Conservation (phyloP, 1,139 yeast species). For the Zygoascus sp. region DNA sequence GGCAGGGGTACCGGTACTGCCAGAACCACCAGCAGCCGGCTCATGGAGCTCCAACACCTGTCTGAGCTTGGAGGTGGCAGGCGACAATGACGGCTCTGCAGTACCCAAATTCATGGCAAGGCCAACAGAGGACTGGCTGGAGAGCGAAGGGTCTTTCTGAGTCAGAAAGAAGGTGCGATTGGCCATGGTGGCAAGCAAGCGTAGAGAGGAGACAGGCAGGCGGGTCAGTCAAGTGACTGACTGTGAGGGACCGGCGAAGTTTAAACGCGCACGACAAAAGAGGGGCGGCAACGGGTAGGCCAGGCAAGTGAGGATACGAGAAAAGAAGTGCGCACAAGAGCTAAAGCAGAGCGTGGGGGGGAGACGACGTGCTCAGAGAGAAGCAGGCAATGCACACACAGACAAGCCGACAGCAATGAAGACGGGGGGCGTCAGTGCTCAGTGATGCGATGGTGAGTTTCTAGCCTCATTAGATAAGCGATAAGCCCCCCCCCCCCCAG, state of each 20-base stretch:
- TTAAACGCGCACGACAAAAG: too few species aligned
- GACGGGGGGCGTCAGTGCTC: too few species aligned
- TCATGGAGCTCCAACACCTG: not conserved
- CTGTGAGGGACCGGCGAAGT: too few species aligned
- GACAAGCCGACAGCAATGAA: too few species aligned
- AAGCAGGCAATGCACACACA: too few species aligned
- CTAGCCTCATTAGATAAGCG: slow-evolving; percentile 1
- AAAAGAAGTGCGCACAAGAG: not conserved
- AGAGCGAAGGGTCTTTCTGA: slow-evolving; percentile 5
- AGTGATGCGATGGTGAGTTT: too few species aligned
- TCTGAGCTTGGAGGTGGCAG: not conserved
- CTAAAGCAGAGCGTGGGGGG: too few species aligned
- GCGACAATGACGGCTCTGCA: not conserved
- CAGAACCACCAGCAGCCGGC: not conserved
- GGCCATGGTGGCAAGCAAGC: slow-evolving; percentile 12
- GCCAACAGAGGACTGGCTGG: not conserved
- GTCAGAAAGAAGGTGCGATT: slow-evolving; percentile 10
- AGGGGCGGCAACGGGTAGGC: not conserved
- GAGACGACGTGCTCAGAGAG: not conserved
- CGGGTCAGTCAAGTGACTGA: not conserved
- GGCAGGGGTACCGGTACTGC: not conserved
- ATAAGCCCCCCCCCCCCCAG: not conserved
- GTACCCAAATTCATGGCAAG: not conserved
- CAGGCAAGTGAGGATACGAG: too few species aligned
- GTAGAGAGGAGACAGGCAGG: slow-evolving; percentile 1